Evolutionary conservation across 129 eudicot genomes (phyloP), one percentile per base, ranked within the genome.

Genomic region (Smallanthus sonchifolius): DNA sequence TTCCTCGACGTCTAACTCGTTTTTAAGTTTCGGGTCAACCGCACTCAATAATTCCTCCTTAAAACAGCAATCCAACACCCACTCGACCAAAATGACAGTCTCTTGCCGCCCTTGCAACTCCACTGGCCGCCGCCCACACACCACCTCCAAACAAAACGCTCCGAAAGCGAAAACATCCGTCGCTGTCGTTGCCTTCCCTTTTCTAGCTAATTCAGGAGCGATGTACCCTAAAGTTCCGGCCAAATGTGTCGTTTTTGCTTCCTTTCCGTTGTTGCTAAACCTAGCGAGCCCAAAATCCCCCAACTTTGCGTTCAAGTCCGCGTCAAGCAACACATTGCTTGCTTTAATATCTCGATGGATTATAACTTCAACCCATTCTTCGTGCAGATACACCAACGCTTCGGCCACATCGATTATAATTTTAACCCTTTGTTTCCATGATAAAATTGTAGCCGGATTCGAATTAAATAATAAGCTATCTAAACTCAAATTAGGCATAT

Each of bases 281-380:
- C 87, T 72, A 1, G 87, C 84, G 8, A 83, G 87, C 36, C 87
- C 84, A 28, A 83, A 83, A 80, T 80, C 84, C n/a, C 84, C 84
- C 3, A 80, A 39, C 32, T 69, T 80, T 2, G 77, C 80, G 17
- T 79, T 83, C 5, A 79, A 30, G 2, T 79, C 84, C 1, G 81
- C 79, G 17, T 83, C 87, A 35, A 83, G 47, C 48, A 83, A 71
- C 43, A 83, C 84, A 16, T 83, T 83, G 32, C 87, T 83, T 5
- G 87, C 83, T 77, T 83, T 83, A 10, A 83, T 72, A 14, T 83
- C 87, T 1, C 87, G 69, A 56, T 83, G 87, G 52, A 83, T 75
- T n/a, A 79, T 81, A 35, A 79, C 81, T 37, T 83, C 81, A 2
- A 75, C 75, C 84, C 87, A 83, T 66, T 65, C 82, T 43, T 83